A percentile compares a stretch with the other conserved stretches of the same genome.
Evolutionary conservation across 306 rosid genomes (phyloP).

Genomic region (Pachyrhizus erosus): DNA sequence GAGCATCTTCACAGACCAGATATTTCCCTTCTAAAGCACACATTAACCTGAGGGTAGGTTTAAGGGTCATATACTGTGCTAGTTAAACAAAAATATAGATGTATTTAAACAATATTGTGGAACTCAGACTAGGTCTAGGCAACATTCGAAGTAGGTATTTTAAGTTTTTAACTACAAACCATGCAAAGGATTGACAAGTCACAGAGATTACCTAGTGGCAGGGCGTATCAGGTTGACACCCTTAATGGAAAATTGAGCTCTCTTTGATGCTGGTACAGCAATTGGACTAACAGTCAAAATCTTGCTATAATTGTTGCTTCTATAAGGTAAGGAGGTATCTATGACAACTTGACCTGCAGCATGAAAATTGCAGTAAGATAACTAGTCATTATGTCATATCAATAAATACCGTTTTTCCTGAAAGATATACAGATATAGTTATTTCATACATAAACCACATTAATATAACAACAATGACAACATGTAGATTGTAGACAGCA

Average conservation of each 20-base stretch:
- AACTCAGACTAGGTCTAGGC: constrained; percentile 25
- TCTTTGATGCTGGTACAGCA: constrained; percentile 74
- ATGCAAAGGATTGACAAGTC: constrained; percentile 16
- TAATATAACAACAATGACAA: constrained; percentile 3
- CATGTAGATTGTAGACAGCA: constrained; percentile 19
- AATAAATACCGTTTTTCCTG: constrained; percentile 30
- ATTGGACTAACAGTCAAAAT: constrained; percentile 78
- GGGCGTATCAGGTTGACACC: constrained; percentile 73
- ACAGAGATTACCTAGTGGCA: constrained; percentile 63
- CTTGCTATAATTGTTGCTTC: constrained; percentile 58
- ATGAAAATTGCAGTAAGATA: constrained; percentile 43
- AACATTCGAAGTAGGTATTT: constrained; percentile 21
- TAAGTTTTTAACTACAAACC: constrained; percentile 25
- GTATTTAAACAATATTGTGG: constrained; percentile 1
- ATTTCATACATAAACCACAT: constrained; percentile 2
- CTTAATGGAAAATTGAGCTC: constrained; percentile 73
- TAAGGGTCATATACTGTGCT: constrained; percentile 31
- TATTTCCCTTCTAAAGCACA: constrained; percentile 89
- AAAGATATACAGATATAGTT: background rate
- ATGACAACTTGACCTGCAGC: constrained; percentile 79
- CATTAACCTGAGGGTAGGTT: constrained; percentile 63
- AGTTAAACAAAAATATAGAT: constrained; percentile 7
- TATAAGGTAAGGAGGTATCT: constrained; percentile 73
- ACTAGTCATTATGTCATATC: constrained; percentile 17
- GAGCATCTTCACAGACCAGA: constrained; percentile 63